phyloP scores from a whole-genome alignment of 2,329 filamentous ascomycete species.

The Didymella pinodella region DNA sequence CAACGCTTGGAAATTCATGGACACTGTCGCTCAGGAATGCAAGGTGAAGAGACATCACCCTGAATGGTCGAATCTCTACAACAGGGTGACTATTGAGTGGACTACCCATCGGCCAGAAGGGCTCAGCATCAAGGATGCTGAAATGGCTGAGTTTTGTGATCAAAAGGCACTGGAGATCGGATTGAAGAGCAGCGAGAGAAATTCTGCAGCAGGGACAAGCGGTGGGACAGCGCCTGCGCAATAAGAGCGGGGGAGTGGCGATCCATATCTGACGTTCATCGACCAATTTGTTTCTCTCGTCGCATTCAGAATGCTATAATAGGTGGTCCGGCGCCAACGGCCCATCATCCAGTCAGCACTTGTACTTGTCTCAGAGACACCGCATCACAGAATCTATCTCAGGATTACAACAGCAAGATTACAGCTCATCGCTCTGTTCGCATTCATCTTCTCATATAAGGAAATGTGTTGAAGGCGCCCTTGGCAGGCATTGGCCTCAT shows the following conservation, averaged over 20 bases:
- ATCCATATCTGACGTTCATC: neutral
- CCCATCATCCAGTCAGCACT: no score
- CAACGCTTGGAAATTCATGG: conserved; percentile 48
- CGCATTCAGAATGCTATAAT: neutral
- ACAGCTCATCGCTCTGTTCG: no score
- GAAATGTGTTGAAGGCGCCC: no score
- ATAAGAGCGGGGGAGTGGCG: neutral
- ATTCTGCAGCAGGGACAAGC: neutral
- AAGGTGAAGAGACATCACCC: conserved; percentile 46
- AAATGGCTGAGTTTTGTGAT: conserved; percentile 50
- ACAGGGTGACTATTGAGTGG: conserved; percentile 46
- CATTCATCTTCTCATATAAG: no score
- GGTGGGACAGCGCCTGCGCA: neutral
- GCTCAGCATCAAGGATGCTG: conserved; percentile 46
- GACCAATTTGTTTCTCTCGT: neutral
- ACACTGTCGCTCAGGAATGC: conserved; percentile 44
- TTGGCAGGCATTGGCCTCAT: neutral
- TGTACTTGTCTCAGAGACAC: no score
- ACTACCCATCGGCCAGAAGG: conserved; percentile 48
- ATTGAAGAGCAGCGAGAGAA: conserved; percentile 21
- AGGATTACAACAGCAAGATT: neutral
- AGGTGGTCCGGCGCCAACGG: neutral
- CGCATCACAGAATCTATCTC: neutral
- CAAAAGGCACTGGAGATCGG: conserved; percentile 39
- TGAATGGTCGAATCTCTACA: conserved; percentile 47